phyloP scores from a whole-genome alignment of 2,329 filamentous ascomycete species.

The Rachicladosporium sp. region DNA sequence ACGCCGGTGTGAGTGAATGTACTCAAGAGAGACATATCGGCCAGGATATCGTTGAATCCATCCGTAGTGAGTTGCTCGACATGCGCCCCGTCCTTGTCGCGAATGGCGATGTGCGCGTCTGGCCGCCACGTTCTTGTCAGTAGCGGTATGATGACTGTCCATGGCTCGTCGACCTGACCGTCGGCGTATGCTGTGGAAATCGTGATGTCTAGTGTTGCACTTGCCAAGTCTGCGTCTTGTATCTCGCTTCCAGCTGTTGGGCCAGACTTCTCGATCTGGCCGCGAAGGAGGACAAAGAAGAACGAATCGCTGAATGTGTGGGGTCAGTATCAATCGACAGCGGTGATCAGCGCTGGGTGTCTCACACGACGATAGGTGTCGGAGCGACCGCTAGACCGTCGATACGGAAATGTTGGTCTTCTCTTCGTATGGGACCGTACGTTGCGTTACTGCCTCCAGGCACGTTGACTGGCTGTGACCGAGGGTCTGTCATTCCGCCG shows the following conservation, averaged over 20 bases:
- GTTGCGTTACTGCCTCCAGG: neutral
- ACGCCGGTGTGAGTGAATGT: neutral
- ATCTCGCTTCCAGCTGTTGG: neutral
- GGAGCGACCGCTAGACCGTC: neutral
- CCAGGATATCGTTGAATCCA: neutral
- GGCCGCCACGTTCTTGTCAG: neutral
- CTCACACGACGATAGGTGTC: neutral
- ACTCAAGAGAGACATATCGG: neutral
- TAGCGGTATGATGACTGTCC: neutral
- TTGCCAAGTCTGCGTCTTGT: neutral
- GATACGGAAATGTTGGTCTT: neutral
- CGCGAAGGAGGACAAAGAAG: neutral
- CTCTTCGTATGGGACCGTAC: neutral
- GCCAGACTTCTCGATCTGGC: neutral
- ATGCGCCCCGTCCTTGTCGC: neutral
- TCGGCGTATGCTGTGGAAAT: neutral
- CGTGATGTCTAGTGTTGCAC: neutral
- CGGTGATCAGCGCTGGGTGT: no score
- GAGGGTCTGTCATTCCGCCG: conserved; percentile 33
- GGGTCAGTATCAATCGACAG: no score
- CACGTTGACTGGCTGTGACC: conserved; percentile 41
- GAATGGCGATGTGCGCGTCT: neutral
- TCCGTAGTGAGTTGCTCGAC: neutral
- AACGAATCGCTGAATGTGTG: neutral
- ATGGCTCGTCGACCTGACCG: neutral